Evolutionary conservation across 371 early-diverging fungal species (phyloP), one percentile per base, ranked within the genome.

Genomic region (Blyttiomyces sp.): DNA sequence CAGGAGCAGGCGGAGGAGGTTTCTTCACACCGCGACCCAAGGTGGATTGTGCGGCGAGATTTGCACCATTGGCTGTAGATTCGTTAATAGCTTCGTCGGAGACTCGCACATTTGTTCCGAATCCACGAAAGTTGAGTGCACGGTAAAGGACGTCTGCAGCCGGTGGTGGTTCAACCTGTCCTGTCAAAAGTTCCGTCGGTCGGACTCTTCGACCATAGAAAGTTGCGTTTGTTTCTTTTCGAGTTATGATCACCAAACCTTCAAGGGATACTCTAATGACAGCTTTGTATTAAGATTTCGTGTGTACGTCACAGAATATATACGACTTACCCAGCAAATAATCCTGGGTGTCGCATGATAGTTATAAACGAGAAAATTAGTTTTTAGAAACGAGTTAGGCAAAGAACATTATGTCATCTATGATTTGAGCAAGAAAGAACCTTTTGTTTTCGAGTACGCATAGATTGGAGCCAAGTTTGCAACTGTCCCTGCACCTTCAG

Each of bases 181-280:
- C 66, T 0, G 61, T 52, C 13, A 59, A 49, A 34, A 66, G 34
- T n/a, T 66, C 61, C 30, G 44, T 42, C 19, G 66, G 54, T 4
- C 51, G 6, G 24, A 61, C 88, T 32, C 82, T 82, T 53, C 84
- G 81, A 35, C 92, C 88, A 66, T 95, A 96, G 50, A 92, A 80
- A 43, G 84, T 83, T 34, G 85, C 84, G 73, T 96, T 96, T 21
- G 93, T 91, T 61, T 92, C 94, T 66, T 87, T 88, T 45, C 94
- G 83, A 61, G 91, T 88, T 13, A 93, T 57, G 54, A 96, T 86
- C 16, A 89, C 72, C 13, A 64, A 56, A 6, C 96, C 95, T 74
- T 95, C 96, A 31, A 94, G 73, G 9, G 93, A 94, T 0, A 94
- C 85, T 24, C 95, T 94, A 19, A 89, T 91, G n/a, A n/a, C n/a